Conservation (phyloP, 1,139 yeast genomes). For the Lodderomyces parapsilosis region DNA sequence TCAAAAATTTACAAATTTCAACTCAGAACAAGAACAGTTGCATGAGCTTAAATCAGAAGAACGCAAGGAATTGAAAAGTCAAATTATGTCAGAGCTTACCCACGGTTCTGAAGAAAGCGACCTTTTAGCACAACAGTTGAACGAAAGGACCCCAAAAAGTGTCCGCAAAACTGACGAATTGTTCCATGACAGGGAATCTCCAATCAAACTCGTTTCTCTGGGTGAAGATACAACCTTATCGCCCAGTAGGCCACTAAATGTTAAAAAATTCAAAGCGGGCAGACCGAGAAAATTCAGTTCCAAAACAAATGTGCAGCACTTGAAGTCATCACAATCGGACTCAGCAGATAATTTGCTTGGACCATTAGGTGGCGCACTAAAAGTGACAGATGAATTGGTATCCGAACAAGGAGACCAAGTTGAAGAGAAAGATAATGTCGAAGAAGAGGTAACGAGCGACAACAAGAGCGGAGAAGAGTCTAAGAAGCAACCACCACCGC, state of each 20-base stretch:
- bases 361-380: slow-evolving; percentile 32
- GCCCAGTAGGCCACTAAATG: slow-evolving; percentile 29
- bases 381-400: not conserved
- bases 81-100: slow-evolving; percentile 38
- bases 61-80: slow-evolving; percentile 34
- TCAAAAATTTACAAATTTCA: slow-evolving; percentile 14
- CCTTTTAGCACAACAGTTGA: slow-evolving; percentile 20
- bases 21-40: slow-evolving; percentile 31
- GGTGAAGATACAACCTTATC: slow-evolving; percentile 20
- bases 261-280: slow-evolving; percentile 40
- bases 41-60: slow-evolving; percentile 34
- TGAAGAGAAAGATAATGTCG: slow-evolving; percentile 8
- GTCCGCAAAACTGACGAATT: slow-evolving; percentile 24
- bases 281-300: slow-evolving; percentile 41
- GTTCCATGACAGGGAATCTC: slow-evolving; percentile 36
- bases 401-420: not conserved
- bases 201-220: slow-evolving; percentile 22
- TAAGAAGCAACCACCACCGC: not conserved
- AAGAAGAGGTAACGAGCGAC: not conserved
- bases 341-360: slow-evolving; percentile 30
- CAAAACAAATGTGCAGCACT: slow-evolving; percentile 31
- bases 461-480: slow-evolving; percentile 1
- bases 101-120: slow-evolving; percentile 24
- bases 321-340: slow-evolving; percentile 17
- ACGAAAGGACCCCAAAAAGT: slow-evolving; percentile 20